Conservation (phyloP, 2,329 filamentous ascomycete species). For the Neonectria sp. region DNA sequence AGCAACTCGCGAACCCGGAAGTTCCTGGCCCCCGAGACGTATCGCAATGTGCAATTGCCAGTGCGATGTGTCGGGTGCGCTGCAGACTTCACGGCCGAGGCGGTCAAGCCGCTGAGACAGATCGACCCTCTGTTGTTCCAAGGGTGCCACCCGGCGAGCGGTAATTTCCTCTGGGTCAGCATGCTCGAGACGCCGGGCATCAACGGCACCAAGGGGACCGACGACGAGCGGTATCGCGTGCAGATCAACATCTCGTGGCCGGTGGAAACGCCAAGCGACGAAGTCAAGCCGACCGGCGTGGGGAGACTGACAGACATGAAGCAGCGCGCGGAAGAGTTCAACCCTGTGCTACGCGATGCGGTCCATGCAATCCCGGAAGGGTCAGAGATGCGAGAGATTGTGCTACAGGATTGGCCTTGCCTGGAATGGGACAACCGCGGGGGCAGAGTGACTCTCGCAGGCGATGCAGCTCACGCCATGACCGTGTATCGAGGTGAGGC, state of each 20-base stretch:
- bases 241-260: slow-evolving; percentile 65
- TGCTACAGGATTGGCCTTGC: slow-evolving; percentile 55
- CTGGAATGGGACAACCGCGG: slow-evolving; percentile 58
- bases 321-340: slow-evolving; percentile 49
- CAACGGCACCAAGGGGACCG: slow-evolving; percentile 53
- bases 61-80: slow-evolving; percentile 57
- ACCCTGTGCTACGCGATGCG: slow-evolving; percentile 57
- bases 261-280: slow-evolving; percentile 48
- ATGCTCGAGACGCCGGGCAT: slow-evolving; percentile 59
- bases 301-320: slow-evolving; percentile 59
- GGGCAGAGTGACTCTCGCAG: slow-evolving; percentile 64
- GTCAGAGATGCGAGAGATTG: slow-evolving; percentile 54
- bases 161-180: slow-evolving; percentile 66
- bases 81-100: slow-evolving; percentile 54
- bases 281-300: slow-evolving; percentile 51
- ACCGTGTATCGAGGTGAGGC: slow-evolving; percentile 65
- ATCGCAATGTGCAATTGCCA: slow-evolving; percentile 53
- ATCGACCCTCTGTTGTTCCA: slow-evolving; percentile 70
- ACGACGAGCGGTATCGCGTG: slow-evolving; percentile 54
- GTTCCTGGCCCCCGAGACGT: slow-evolving; percentile 50
- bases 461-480: slow-evolving; percentile 73
- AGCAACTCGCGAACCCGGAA: slow-evolving; percentile 55
- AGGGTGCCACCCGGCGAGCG: slow-evolving; percentile 65
- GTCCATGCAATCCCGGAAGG: slow-evolving; percentile 61
- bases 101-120: slow-evolving; percentile 57